Conservation (phyloP, 2,329 filamentous ascomycete species). For the Drechslerella coelobrocha region DNA sequence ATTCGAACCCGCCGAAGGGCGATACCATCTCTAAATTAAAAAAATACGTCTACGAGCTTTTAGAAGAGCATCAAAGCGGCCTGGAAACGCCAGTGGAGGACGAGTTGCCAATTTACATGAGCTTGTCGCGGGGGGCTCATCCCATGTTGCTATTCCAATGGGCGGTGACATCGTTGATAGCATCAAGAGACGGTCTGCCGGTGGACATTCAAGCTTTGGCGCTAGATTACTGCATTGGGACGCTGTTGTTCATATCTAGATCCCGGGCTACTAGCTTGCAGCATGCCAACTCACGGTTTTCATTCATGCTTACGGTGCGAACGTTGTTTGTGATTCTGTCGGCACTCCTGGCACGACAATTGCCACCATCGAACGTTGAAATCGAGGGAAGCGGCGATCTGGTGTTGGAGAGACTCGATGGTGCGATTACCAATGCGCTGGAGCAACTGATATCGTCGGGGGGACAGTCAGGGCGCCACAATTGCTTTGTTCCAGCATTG, state of each 20-base stretch:
- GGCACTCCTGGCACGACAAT: conserved; percentile 1
- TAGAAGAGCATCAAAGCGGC: conserved; percentile 1
- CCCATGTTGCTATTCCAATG: conserved; percentile 40
- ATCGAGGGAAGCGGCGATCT: not conserved
- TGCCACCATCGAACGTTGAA: not conserved
- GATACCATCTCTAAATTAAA: conserved; percentile 11
- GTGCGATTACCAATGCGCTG: not conserved
- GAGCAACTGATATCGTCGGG: conserved; percentile 16
- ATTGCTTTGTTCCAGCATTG: conserved; percentile 16
- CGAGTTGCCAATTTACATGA: conserved; percentile 14
- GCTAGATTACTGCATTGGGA: conserved; percentile 16
- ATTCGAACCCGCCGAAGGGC: conserved; percentile 19
- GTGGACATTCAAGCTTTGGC: not conserved
- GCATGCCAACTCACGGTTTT: conserved; percentile 17
- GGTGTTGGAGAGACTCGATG: conserved; percentile 3
- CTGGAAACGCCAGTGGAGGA: not conserved
- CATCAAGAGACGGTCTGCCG: conserved; percentile 6
- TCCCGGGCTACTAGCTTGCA: no score
- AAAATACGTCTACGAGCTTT: conserved; percentile 13
- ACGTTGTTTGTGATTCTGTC: conserved; percentile 31
- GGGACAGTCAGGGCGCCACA: conserved; percentile 9
- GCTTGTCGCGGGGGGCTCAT: conserved; percentile 17
- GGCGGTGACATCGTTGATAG: conserved; percentile 27
- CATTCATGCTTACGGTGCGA: conserved; percentile 22
- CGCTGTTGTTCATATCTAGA: conserved; percentile 3